Conservation (phyloP, 75 land plant species). For the Pinus tabuliformis region DNA sequence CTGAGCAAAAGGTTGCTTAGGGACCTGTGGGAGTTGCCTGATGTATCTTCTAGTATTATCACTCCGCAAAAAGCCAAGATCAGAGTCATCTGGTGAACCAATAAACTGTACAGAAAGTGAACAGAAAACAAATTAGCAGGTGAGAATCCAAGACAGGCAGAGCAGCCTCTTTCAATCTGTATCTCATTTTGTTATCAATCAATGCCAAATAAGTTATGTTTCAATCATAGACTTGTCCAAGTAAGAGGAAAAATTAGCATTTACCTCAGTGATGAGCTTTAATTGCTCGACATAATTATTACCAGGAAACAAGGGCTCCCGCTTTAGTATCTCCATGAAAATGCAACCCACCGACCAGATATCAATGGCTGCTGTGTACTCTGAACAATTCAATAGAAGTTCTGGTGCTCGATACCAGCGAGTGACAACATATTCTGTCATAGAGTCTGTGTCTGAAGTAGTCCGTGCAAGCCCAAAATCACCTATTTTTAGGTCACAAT, state of each 20-base stretch:
- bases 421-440: constrained; percentile 96
- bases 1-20: constrained; percentile 55
- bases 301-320: constrained; percentile 90
- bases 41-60: constrained; percentile 75
- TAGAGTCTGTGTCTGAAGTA: constrained; percentile 60
- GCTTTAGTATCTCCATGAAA: constrained; percentile 90
- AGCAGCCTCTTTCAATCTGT: neutral
- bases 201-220: neutral
- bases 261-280: constrained; percentile 70
- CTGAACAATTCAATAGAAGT: constrained; percentile 78
- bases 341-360: constrained; percentile 98
- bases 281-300: constrained; percentile 87
- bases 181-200: neutral
- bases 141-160: neutral
- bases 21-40: constrained; percentile 49
- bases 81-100: constrained; percentile 72
- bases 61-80: constrained; percentile 68
- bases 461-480: constrained; percentile 94
- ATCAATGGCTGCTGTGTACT: constrained; percentile 85
- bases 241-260: neutral
- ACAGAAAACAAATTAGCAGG: neutral
- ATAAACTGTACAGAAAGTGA: constrained; percentile 51
- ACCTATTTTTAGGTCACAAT: constrained; percentile 90
- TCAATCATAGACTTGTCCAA: neutral
- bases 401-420: constrained; percentile 91